Percentiles rank a stretch among this genome's conserved stretches.
Conservation (phyloP, 495 filamentous ascomycete species). For the Jackrogersella multiformis region DNA sequence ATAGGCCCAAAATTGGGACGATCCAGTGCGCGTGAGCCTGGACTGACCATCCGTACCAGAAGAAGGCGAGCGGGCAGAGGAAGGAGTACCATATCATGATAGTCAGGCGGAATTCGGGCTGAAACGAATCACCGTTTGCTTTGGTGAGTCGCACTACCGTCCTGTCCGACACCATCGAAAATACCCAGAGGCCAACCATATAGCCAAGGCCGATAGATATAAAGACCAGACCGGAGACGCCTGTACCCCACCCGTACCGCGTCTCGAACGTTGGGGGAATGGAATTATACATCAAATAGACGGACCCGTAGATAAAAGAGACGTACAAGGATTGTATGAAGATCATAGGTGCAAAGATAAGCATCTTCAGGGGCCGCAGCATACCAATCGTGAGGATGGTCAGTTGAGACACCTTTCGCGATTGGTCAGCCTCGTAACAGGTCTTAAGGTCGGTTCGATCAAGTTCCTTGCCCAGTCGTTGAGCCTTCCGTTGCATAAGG, state of each 20-base stretch:
- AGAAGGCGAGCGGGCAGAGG: conserved; percentile 57
- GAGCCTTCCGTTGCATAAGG: conserved; percentile 60
- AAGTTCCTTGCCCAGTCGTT: conserved; percentile 48
- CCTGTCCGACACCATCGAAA: conserved; percentile 52
- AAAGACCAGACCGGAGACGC: conserved; percentile 52
- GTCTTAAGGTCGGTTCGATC: conserved; percentile 45
- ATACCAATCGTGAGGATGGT: conserved; percentile 51
- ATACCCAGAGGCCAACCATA: conserved; percentile 44
- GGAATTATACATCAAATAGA: conserved; percentile 80
- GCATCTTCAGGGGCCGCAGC: conserved; percentile 63
- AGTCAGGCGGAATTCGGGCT: conserved; percentile 64
- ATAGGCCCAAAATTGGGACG: conserved; percentile 62
- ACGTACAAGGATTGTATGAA: conserved; percentile 76
- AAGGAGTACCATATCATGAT: conserved; percentile 52
- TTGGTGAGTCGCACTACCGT: conserved; percentile 56
- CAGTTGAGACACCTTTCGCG: conserved; percentile 29
- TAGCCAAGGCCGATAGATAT: conserved; percentile 58
- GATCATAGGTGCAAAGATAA: conserved; percentile 70
- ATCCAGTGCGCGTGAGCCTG: conserved; percentile 57
- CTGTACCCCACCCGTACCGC: conserved; percentile 56
- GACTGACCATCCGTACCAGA: conserved; percentile 61
- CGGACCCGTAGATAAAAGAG: conserved; percentile 74
- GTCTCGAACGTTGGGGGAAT: conserved; percentile 67
- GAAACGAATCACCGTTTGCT: conserved; percentile 59
- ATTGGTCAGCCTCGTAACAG: conserved; percentile 44